Evolutionary conservation across 2,329 filamentous ascomycete genomes (phyloP), one percentile per base, ranked within the genome.

Genomic region (Sphaerulina populicola): DNA sequence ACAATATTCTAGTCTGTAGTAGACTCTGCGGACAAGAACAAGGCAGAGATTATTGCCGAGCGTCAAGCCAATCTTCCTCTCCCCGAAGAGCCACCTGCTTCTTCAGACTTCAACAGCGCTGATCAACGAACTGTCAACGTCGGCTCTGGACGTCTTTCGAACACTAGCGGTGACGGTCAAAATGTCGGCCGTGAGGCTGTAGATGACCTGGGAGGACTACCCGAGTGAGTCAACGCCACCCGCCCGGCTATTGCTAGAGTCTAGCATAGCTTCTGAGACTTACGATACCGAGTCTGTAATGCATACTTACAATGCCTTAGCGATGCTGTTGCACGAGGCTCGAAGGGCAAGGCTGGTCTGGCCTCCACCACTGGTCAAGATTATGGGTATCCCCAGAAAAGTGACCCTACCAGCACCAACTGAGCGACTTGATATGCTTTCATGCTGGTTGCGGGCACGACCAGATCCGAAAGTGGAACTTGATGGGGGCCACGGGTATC

Each of bases 51-150:
- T 68, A 84, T 90, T 65, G 78, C 82, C 47, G 71, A 85, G 68
- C 76, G 76, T 63, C 77, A 83, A 71, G 71, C 81, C 68, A 88
- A 88, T 70, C 81, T 94, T 30, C 85, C 86, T 46, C 79, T 90
- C 45, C 88, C 87, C 14, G 86, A 91, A 2, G 76, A 90, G 59
- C 87, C 87, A 18, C 85, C 86, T 1, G 72, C 71, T n/a, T 72
- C 80, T n/a, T 85, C 85, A 4, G 86, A 93, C 74, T 89, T 82
- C 77, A 82, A 90, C 67, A 87, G 83, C 0, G 74, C 78, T 45
- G 85, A 91, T 62, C 76, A 76, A 30, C 72, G 78, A 56, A 86
- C 72, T 50, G 81, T 86, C 64, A 85, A 87, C 64, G 80, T 86
- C 43, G 84, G 84, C 57, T 79, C 81, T 33, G 83, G 84, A 15